Evolutionary conservation across 345 rosid genomes (phyloP), one percentile per base, ranked within the genome.

Genomic region (Rhodamnia argentea): DNA sequence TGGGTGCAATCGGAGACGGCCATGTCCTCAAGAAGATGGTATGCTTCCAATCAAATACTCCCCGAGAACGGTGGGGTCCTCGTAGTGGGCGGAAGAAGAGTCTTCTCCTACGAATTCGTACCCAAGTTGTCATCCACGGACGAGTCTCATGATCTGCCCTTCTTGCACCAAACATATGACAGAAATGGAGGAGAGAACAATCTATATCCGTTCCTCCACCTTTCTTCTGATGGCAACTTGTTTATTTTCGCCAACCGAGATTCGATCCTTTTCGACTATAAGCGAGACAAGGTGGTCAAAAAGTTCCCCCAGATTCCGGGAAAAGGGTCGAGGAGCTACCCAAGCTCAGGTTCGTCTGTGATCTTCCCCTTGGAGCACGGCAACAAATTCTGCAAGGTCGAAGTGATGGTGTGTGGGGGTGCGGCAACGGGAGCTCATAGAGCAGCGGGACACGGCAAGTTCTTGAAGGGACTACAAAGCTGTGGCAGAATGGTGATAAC

Each of bases 141-240:
- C 84, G 44, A 29, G 76, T 52, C 92, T 84, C 90, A 91, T 53
- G 55, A 86, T 54, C 91, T 94, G 50, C 93, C 93, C 2, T 92
- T 94, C 84, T 78, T 93, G 83, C 89, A 83, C 32, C 86, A 84
- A 3, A 86, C 92, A 51, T 59, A 83, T 16, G 92, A 92, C 24
- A 47, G 52, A 14, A 29, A 58, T 59, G 87, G 64, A 7, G 87
- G 86, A 42, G 93, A 89, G 88, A 93, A 92, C 88, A 94, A 94
- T 85, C 90, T 93, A 52, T 93, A 93, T 78, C 94, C 95, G 10
- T 94, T 92, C 90, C 89, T 94, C 59, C 93, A 94, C 87, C 95
- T 94, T 60, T 92, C 91, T 52, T 91, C 95, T 2, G 90, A 89
- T 83, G 94, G 94, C 24, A 86, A 90, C 86, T 87, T 94, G 23